These are phyloP conservation scores for Solanum paucissectum DNA, from an alignment of 257 asterid genomes.

Conservation along the genomic window DNA sequence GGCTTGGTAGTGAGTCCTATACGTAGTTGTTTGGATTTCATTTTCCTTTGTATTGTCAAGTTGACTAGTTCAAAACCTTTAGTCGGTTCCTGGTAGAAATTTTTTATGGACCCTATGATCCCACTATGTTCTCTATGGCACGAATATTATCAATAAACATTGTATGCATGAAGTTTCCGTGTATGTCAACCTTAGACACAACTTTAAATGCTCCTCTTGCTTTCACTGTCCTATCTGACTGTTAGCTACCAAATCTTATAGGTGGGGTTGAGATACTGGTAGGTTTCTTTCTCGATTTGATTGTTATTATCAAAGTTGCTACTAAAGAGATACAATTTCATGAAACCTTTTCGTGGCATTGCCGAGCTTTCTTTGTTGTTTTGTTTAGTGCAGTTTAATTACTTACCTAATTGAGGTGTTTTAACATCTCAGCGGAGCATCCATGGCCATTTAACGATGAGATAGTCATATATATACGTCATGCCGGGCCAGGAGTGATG, in stretches of 20 bases:
- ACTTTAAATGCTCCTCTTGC: background rate
- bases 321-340: background rate
- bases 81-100: background rate
- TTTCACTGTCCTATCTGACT: background rate
- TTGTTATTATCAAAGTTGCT: background rate
- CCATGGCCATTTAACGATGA: constrained; percentile 82
- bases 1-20: background rate
- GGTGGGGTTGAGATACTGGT: background rate
- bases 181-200: background rate
- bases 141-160: background rate
- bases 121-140: background rate
- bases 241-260: background rate
- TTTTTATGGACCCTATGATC: background rate
- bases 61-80: background rate
- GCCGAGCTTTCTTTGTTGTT: background rate
- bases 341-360: background rate
- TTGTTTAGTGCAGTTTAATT: background rate
- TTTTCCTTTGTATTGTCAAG: background rate
- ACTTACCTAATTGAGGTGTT: background rate
- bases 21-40: background rate
- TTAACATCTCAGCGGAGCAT: constrained; percentile 42
- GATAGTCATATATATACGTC: constrained; percentile 63
- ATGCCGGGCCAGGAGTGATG: constrained; percentile 71
- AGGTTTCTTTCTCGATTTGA: background rate
- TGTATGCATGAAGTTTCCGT: background rate